Conservation (phyloP, 495 filamentous ascomycete genomes). For the Penicillium roqueforti region DNA sequence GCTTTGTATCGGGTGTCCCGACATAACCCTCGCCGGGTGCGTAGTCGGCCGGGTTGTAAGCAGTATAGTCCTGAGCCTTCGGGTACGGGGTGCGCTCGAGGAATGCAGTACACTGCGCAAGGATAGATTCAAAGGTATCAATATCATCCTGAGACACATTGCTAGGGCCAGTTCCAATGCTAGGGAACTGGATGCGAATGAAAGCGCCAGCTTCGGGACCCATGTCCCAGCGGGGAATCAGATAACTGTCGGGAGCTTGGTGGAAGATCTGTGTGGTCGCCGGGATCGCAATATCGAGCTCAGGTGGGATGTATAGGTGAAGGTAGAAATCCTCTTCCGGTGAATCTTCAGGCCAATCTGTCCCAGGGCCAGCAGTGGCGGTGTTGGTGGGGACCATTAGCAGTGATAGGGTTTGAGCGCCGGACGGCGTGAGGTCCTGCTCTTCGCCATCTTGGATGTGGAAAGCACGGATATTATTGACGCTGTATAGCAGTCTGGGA, state of each 20-base stretch:
- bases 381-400: conserved; percentile 89
- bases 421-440: conserved; percentile 72
- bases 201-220: conserved; percentile 84
- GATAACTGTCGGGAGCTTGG: conserved; percentile 80
- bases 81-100: conserved; percentile 69
- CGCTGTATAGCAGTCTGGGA: conserved; percentile 76
- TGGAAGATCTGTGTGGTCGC: conserved; percentile 95
- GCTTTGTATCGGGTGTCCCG: conserved; percentile 23
- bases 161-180: conserved; percentile 56
- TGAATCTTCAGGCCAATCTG: conserved; percentile 55
- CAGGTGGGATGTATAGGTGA: conserved; percentile 87
- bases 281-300: conserved; percentile 83
- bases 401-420: conserved; percentile 82
- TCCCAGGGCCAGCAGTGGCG: conserved; percentile 40
- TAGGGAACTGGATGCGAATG: conserved; percentile 83
- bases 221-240: conserved; percentile 90
- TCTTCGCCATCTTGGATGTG: conserved; percentile 87
- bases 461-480: conserved; percentile 79
- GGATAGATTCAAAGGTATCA: conserved; percentile 93
- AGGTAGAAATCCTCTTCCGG: conserved; percentile 93
- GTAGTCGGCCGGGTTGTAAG: conserved; percentile 78
- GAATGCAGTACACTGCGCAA: conserved; percentile 93
- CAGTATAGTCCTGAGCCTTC: conserved; percentile 42
- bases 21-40: conserved; percentile 75
- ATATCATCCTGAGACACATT: conserved; percentile 83